phyloP scores from a whole-genome alignment of 768 basidiomycete species.

The Suillus subalutaceus region DNA sequence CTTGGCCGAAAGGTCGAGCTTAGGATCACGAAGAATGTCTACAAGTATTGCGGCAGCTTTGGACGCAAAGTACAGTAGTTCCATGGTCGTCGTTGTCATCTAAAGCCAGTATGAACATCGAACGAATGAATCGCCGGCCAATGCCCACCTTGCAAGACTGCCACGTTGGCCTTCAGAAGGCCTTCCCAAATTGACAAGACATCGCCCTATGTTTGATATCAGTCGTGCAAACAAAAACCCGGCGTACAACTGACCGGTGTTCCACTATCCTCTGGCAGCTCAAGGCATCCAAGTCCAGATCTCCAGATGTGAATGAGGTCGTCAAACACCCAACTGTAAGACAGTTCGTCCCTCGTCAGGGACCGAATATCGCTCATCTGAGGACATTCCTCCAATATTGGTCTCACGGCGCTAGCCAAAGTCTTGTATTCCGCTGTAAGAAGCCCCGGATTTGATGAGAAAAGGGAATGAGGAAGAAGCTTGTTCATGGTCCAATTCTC shows the following conservation, averaged over 20 bases:
- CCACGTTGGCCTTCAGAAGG: constrained; percentile 53
- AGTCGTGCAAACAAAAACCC: constrained; percentile 9
- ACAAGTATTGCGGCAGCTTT: constrained; percentile 46
- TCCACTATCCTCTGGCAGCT: constrained; percentile 45
- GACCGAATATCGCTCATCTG: constrained; percentile 55
- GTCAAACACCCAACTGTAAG: constrained; percentile 52
- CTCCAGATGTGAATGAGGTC: constrained; percentile 59
- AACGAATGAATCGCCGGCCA: background rate
- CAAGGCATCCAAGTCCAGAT: constrained; percentile 45
- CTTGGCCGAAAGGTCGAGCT: constrained; percentile 44
- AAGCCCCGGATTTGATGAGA: constrained; percentile 59
- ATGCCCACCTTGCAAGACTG: constrained; percentile 47
- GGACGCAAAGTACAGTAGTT: constrained; percentile 41
- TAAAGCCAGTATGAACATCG: constrained; percentile 25
- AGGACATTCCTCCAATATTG: constrained; percentile 57
- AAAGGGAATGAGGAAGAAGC: constrained; percentile 54
- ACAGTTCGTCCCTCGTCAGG: constrained; percentile 61
- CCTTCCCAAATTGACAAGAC: constrained; percentile 60
- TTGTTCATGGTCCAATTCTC: constrained; percentile 50
- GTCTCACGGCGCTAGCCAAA: constrained; percentile 50
- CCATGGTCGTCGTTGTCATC: constrained; percentile 47
- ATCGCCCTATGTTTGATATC: constrained; percentile 39
- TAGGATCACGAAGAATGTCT: constrained; percentile 49
- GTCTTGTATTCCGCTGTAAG: constrained; percentile 54
- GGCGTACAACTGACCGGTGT: constrained; percentile 51